These are phyloP conservation scores for Ziziphus jujuba DNA, from an alignment of 306 rosid genomes.

Conservation along the genomic window DNA sequence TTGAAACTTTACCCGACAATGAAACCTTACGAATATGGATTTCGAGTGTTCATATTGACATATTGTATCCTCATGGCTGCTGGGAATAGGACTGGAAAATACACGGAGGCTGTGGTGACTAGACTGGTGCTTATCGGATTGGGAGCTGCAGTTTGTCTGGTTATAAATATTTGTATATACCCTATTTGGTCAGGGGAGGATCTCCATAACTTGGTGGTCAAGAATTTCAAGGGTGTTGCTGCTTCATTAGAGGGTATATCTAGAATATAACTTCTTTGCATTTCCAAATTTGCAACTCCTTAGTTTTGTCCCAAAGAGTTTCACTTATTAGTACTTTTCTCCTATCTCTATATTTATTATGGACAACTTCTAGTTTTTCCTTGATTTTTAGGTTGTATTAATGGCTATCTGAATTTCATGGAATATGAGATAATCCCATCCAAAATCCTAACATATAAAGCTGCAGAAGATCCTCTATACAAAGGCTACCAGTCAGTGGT, in stretches of 20 bases:
- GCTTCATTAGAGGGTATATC: conserved; percentile 56
- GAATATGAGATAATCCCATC: conserved; percentile 64
- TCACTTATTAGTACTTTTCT: too few species aligned
- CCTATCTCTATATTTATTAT: not conserved
- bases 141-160: conserved; percentile 57
- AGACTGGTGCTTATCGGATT: conserved; percentile 57
- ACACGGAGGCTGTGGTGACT: conserved; percentile 27
- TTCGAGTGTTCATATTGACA: conserved; percentile 69
- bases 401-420: conserved; percentile 49
- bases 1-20: conserved; percentile 55
- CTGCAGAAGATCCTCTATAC: conserved; percentile 65
- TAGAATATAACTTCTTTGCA: not conserved
- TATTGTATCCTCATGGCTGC: conserved; percentile 64
- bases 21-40: conserved; percentile 74
- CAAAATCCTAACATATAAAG: conserved; percentile 58
- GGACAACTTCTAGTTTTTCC: not conserved
- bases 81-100: conserved; percentile 42
- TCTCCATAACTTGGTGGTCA: conserved; percentile 64
- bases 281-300: not conserved
- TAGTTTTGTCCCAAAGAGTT: not conserved
- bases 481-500: conserved; percentile 57
- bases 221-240: conserved; percentile 61
- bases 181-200: conserved; percentile 86
- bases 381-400: conserved; percentile 50
- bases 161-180: conserved; percentile 54